phyloP scores from a whole-genome alignment of 805 yeast species.

The Martiniozyma abietophila region DNA sequence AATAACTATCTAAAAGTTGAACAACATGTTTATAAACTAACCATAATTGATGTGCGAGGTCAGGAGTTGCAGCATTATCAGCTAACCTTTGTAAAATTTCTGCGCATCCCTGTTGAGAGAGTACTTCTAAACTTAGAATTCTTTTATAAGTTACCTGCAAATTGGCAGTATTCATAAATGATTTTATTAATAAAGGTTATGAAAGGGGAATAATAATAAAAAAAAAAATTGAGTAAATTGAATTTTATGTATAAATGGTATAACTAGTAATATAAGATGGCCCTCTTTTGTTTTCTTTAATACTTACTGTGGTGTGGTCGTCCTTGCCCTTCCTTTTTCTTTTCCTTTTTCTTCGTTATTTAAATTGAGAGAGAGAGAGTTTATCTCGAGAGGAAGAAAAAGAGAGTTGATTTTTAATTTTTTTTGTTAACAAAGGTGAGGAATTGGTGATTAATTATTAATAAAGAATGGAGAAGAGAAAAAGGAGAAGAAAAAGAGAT shows the following conservation, averaged over 20 bases:
- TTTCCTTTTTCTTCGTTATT: background rate
- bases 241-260: no score
- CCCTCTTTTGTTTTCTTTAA: slow-evolving; percentile 48
- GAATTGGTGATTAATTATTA: no score
- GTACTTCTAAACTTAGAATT: slow-evolving; percentile 58
- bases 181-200: no score
- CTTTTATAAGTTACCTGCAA: slow-evolving; percentile 66
- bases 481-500: no score
- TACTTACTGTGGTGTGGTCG: slow-evolving; percentile 12
- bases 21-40: slow-evolving; percentile 59
- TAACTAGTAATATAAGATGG: slow-evolving; percentile 53
- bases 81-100: slow-evolving; percentile 43
- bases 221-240: no score
- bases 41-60: slow-evolving; percentile 57
- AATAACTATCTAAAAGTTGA: slow-evolving; percentile 58
- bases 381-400: background rate
- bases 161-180: no score
- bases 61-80: slow-evolving; percentile 37
- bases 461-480: no score
- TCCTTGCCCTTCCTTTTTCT: background rate
- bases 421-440: background rate
- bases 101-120: slow-evolving; percentile 61
- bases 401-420: background rate
- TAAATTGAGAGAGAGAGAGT: background rate
- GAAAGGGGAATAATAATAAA: no score